Evolutionary conservation across 257 asterid species (phyloP), one percentile per base, ranked within the genome.

Genomic region (Linaria vulgaris): DNA sequence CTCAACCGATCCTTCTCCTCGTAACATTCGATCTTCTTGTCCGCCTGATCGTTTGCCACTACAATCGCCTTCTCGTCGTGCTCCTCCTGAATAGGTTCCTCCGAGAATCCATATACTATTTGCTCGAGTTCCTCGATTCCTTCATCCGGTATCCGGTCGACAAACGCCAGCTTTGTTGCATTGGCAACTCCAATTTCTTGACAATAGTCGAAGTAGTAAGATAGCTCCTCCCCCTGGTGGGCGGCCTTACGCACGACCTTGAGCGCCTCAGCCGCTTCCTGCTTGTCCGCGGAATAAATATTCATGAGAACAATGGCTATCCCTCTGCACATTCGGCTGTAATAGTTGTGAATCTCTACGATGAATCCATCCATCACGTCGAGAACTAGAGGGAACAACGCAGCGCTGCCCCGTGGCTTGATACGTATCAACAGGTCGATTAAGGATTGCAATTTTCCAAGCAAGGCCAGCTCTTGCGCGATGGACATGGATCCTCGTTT

Each of bases 301-400:
- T 79, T 75, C 43, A 79, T 34, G 48, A 92, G 63, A 43, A 83
- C 81, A 14, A 70, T 48, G 21, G 91, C 87, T 12, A 89, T 80
- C 49, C 95, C 89, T 4, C 78, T 65, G 59, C 97, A 85, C 12
- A 92, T 74, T 64, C 82, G 49, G 74, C 88, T 78, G 63, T 89
- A 87, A 1, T 85, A 51, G 13, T 92, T 95, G 72, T 72, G 83
- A 6, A 87, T 63, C 73, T 89, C 97, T 16, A 87, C 61, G 1
- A 87, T 64, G 0, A 85, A 44, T 11, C 82, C 87, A 12, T 89
- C 97, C 92, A 92, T 83, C 1, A 88, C 84, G 22, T 89, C 86
- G 0, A 78, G 83, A 11, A 85, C 19, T 0, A 92, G 79, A 24
- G 87, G 89, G 19, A 49, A 79, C n/a, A 56, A 52, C 0, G 80